Evolutionary conservation across 192 early-diverging fungal species (phyloP), one percentile per base, ranked within the genome.

Genomic region (Physocladia obscura): DNA sequence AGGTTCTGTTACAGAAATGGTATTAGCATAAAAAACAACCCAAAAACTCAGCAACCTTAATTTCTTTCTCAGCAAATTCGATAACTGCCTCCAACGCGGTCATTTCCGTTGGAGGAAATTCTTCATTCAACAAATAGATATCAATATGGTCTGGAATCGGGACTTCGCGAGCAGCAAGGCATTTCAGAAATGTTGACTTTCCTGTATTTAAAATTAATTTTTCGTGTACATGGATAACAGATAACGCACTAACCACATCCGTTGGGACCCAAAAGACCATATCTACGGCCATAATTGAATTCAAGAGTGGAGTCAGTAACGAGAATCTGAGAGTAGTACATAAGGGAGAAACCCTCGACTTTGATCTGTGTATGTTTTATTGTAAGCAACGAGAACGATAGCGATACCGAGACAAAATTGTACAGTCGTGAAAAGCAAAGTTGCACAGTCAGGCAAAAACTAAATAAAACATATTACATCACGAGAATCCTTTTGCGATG

Each of bases 241-340:
- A n/a, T 13, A 15, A n/a, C n/a, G n/a, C n/a, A 55, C 52, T 54
- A 19, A 68, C 65, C 97, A 65, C 89, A 91, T 19, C 97, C 97
- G 84, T 99, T 98, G 58, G 90, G 82, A 37, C 95, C 96, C 57
- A 99, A 85, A 56, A 99, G 86, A 75, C 95, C 97, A 73, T 97
- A 97, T 63, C 97, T 87, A 79, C 95, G 90, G 71, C 97, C 97
- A 81, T 91, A 97, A 88, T 99, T 99, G 77, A 99, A 88, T 82
- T 98, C 96, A 52, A 99, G 89, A 40, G 88, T 89, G 38, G 95
- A 89, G 76, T 98, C 96, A 58, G 91, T 86, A 74, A 99, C 91
- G 55, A 99, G 87, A 70, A 91, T 88, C 78, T 96, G 93, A 32
- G 94, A 96, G 81, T 92, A 93, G 84, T 90, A 98, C 48, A 89